A percentile compares a stretch with the other conserved stretches of the same genome.
Conservation (phyloP, 225 moss, liverwort and hornwort species). For the Pseudoscleropodium purum region DNA sequence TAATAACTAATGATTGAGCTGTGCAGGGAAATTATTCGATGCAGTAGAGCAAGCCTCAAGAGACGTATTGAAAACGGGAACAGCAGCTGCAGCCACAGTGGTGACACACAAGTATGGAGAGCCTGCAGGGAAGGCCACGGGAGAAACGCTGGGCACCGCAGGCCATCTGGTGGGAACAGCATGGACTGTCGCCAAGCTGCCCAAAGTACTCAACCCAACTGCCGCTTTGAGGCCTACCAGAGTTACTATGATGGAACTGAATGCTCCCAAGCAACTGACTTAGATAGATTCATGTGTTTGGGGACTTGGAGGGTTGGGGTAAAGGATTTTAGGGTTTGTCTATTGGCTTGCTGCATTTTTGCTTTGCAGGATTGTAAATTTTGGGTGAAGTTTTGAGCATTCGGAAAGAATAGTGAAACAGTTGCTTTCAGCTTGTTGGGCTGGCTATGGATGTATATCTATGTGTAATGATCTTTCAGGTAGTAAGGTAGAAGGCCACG, state of each 20-base stretch:
- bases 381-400: background rate
- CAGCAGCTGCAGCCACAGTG: conserved; percentile 15
- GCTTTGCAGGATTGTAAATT: background rate
- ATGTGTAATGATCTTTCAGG: background rate
- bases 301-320: background rate
- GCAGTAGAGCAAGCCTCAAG: conserved; percentile 64
- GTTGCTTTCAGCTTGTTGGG: background rate
- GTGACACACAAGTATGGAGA: conserved; percentile 66
- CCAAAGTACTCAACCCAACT: conserved; percentile 52
- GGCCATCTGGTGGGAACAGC: conserved; percentile 42
- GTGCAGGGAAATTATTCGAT: conserved; percentile 66
- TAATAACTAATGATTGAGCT: background rate
- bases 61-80: conserved; percentile 37
- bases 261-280: background rate
- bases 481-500: background rate
- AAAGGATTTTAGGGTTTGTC: background rate
- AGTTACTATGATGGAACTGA: conserved; percentile 1
- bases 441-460: background rate
- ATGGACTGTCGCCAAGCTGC: conserved; percentile 55
- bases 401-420: background rate
- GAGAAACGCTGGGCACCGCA: conserved; percentile 38
- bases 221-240: conserved; percentile 11
- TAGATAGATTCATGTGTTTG: background rate
- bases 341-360: background rate
- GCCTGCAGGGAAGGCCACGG: conserved; percentile 33